Percentiles rank a stretch among this genome's conserved stretches.
Evolutionary conservation across 768 basidiomycete genomes (phyloP).

Genomic region (Lyophyllum decastes): DNA sequence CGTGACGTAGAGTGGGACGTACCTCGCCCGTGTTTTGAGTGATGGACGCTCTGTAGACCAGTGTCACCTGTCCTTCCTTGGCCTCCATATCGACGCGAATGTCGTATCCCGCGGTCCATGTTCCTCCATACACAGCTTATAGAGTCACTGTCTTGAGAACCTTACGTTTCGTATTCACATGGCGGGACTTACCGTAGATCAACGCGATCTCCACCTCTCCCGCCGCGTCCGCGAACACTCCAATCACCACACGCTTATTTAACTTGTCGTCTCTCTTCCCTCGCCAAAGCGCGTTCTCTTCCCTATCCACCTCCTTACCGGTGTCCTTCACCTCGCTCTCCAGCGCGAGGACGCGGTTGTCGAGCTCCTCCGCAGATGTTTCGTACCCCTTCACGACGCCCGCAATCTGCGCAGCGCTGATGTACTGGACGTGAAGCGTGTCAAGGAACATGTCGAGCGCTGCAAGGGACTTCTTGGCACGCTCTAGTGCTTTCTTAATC

Average conservation of each 20-base stretch:
- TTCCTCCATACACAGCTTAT: conserved; percentile 33
- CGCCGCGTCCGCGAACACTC: conserved; percentile 24
- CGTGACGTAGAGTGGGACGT: not conserved
- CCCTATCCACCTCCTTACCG: conserved; percentile 19
- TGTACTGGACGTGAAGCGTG: conserved; percentile 22
- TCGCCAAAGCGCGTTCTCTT: conserved; percentile 7
- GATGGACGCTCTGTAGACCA: not conserved
- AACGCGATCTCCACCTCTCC: conserved; percentile 29
- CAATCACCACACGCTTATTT: conserved; percentile 19
- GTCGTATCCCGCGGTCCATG: conserved; percentile 40
- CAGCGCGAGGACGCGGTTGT: conserved; percentile 21
- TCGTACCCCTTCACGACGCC: conserved; percentile 18
- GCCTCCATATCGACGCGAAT: conserved; percentile 37
- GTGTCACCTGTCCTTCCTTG: not conserved
- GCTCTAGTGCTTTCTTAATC: conserved; percentile 12
- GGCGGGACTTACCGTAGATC: conserved; percentile 25
- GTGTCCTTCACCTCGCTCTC: conserved; percentile 17
- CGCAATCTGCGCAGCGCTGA: conserved; percentile 17
- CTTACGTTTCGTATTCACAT: not conserved
- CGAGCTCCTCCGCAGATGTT: conserved; percentile 20
- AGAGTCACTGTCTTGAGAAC: not conserved
- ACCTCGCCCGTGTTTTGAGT: not conserved
- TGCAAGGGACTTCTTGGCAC: conserved; percentile 20
- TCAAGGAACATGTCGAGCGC: conserved; percentile 26
- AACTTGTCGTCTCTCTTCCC: conserved; percentile 1